These are phyloP conservation scores for Solanum pennellii DNA, from an alignment of 257 asterid genomes.

Conservation along the genomic window DNA sequence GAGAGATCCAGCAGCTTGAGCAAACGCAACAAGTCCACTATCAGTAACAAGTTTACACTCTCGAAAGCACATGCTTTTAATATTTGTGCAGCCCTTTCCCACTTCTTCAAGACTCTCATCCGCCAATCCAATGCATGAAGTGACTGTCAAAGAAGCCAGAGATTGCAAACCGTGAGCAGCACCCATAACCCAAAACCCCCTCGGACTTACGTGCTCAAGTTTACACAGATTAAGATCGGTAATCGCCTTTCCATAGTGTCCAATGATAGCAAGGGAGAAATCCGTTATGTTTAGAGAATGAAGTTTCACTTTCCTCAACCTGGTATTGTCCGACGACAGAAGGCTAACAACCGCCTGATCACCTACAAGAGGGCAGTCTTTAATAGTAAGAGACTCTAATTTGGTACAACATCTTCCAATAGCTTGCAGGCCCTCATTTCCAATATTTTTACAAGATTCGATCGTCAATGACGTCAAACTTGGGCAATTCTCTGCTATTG, in stretches of 20 bases:
- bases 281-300: conserved; percentile 61
- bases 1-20: conserved; percentile 44
- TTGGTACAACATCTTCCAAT: conserved; percentile 53
- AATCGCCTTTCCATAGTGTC: conserved; percentile 66
- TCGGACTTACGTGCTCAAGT: conserved; percentile 69
- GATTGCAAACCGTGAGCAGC: conserved; percentile 52
- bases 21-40: conserved; percentile 56
- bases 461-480: conserved; percentile 48
- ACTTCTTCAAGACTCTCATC: conserved; percentile 67
- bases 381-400: conserved; percentile 51
- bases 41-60: conserved; percentile 70
- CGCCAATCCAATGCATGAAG: conserved; percentile 56
- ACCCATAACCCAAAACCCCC: conserved; percentile 96
- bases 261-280: conserved; percentile 68
- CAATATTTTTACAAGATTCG: conserved; percentile 60
- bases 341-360: conserved; percentile 75
- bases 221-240: conserved; percentile 44
- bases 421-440: conserved; percentile 61
- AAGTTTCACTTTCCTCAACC: conserved; percentile 60
- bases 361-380: conserved; percentile 65
- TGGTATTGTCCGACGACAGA: conserved; percentile 30
- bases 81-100: conserved; percentile 51
- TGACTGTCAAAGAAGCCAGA: conserved; percentile 45
- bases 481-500: conserved; percentile 57
- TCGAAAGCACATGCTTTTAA: conserved; percentile 47